A percentile compares a stretch with the other conserved stretches of the same genome.
Evolutionary conservation across 805 yeast species (phyloP).

Genomic region (Nakazawaea sp.): DNA sequence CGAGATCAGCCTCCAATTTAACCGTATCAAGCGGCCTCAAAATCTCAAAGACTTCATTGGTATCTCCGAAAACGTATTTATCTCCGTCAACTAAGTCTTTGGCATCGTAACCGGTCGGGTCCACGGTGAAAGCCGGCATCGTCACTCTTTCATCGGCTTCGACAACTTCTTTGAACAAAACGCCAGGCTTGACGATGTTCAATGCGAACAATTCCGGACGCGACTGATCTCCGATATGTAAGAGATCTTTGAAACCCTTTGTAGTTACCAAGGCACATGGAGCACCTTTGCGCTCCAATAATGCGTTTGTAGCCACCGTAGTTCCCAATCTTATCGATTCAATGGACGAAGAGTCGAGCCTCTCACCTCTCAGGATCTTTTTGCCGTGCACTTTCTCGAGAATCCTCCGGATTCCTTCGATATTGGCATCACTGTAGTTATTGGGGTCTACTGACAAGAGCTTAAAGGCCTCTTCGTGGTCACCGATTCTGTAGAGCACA

Average conservation of each 20-base stretch:
- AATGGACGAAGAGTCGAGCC: conserved; percentile 23
- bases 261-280: conserved; percentile 33
- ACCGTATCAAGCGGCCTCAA: conserved; percentile 21
- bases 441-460: conserved; percentile 33
- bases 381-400: conserved; percentile 25
- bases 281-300: conserved; percentile 39
- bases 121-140: conserved; percentile 28
- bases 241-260: conserved; percentile 37
- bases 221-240: conserved; percentile 38
- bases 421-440: conserved; percentile 36
- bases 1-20: conserved; percentile 15
- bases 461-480: conserved; percentile 31
- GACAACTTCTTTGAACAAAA: conserved; percentile 30
- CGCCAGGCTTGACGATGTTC: conserved; percentile 34
- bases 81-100: conserved; percentile 15
- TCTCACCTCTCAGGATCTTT: conserved; percentile 19
- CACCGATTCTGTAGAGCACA: conserved; percentile 34
- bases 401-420: conserved; percentile 35
- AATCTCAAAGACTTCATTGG: conserved; percentile 26
- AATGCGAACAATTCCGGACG: conserved; percentile 38
- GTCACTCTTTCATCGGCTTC: conserved; percentile 40
- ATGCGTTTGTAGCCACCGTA: conserved; percentile 40
- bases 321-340: conserved; percentile 34
- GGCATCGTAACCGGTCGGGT: conserved; percentile 34
- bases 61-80: conserved; percentile 23